A percentile compares a stretch with the other conserved stretches of the same genome.
Conservation (phyloP, 306 rosid genomes). For the Vachellia collinsii region DNA sequence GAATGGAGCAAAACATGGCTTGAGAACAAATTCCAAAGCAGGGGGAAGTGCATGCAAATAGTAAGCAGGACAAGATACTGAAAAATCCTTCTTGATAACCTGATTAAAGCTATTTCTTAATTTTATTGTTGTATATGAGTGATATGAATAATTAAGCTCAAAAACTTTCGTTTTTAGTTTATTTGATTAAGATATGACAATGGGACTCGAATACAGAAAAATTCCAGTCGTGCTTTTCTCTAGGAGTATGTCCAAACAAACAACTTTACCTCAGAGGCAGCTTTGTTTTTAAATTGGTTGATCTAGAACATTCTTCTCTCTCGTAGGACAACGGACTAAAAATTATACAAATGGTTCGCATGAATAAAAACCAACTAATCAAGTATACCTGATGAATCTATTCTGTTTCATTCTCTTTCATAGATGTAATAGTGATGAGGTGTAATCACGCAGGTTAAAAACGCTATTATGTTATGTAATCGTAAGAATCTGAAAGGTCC, state of each 20-base stretch:
- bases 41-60: neutral
- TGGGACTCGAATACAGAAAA: neutral
- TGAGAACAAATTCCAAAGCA: neutral
- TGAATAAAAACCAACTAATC: neutral
- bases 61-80: neutral
- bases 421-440: neutral
- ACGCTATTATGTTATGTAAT: too few species aligned
- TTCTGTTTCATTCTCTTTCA: neutral
- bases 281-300: neutral
- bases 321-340: neutral
- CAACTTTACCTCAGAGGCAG: neutral
- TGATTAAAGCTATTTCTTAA: neutral
- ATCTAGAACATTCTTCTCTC: neutral
- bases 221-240: neutral
- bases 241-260: neutral
- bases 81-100: neutral
- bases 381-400: neutral
- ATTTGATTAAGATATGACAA: neutral
- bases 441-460: neutral
- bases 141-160: neutral
- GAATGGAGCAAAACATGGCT: neutral
- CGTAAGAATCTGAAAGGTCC: neutral
- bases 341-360: too few species aligned
- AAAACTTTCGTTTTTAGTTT: neutral
- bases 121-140: neutral